Evolutionary conservation across 805 yeast species (phyloP).

Genomic region (Kodamaea leandrae): DNA sequence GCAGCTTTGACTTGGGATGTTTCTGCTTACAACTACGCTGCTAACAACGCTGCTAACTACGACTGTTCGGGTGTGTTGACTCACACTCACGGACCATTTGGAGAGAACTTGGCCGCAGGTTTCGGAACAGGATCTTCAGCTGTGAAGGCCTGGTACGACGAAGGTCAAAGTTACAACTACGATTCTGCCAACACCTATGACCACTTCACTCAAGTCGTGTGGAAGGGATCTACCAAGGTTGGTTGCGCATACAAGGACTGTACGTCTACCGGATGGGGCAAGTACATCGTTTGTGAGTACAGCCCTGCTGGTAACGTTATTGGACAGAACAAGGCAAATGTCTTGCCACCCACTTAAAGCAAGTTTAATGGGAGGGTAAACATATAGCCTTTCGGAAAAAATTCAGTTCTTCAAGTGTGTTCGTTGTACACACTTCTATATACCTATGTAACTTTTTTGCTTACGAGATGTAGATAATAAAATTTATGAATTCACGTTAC

Average conservation of each 20-base stretch:
- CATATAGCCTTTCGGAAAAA: background rate
- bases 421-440: too few relatives aligned
- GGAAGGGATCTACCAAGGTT: constrained; percentile 28
- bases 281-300: constrained; percentile 33
- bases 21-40: constrained; percentile 33
- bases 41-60: constrained; percentile 33
- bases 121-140: constrained; percentile 28
- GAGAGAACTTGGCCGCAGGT: constrained; percentile 40
- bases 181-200: constrained; percentile 24
- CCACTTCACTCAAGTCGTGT: constrained; percentile 32
- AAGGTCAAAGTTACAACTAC: constrained; percentile 28
- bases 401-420: background rate
- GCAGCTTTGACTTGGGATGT: constrained; percentile 30
- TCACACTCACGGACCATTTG: constrained; percentile 36
- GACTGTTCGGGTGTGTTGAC: constrained; percentile 38
- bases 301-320: constrained; percentile 36
- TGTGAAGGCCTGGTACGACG: constrained; percentile 37
- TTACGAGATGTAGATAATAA: background rate
- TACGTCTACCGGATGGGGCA: constrained; percentile 29
- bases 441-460: background rate
- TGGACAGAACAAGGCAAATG: constrained; percentile 28
- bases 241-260: constrained; percentile 36
- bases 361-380: background rate
- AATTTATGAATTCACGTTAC: constrained; percentile 1
- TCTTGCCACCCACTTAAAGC: constrained; percentile 19